phyloP scores from a whole-genome alignment of 139 green algal species.

The Chlorella vulgaris region DNA sequence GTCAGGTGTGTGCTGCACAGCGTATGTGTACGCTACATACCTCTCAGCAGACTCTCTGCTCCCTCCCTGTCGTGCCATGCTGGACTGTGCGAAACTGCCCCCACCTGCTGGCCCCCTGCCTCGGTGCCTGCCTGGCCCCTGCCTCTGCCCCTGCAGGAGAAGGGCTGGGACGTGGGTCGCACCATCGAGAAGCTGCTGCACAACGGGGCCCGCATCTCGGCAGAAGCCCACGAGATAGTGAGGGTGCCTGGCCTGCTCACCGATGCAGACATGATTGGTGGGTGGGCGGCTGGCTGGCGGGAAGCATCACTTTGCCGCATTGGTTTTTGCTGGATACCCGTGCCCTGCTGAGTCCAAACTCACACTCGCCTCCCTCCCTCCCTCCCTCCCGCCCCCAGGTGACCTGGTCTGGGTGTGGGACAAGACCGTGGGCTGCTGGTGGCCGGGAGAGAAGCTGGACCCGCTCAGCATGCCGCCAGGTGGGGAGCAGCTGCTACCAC shows the following conservation, averaged over 20 bases:
- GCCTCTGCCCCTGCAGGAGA: slow-evolving; percentile 59
- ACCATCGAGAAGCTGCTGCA: slow-evolving; percentile 50
- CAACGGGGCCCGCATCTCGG: slow-evolving; percentile 37
- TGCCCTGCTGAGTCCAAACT: no score
- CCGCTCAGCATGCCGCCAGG: slow-evolving; percentile 44
- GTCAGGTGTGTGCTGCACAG: no score
- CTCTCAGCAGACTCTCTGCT: no score
- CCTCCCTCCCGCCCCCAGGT: not conserved
- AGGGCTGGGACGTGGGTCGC: slow-evolving; percentile 75
- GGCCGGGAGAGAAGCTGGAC: slow-evolving; percentile 72
- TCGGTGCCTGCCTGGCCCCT: not conserved
- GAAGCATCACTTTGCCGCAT: no score
- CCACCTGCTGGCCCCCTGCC: not conserved
- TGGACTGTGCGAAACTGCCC: not conserved
- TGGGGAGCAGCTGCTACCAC: not conserved
- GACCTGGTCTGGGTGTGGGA: slow-evolving; percentile 59
- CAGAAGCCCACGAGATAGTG: slow-evolving; percentile 28
- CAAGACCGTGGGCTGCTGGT: slow-evolving; percentile 42
- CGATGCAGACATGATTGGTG: slow-evolving; percentile 56
- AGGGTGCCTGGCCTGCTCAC: slow-evolving; percentile 39
- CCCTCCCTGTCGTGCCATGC: not conserved
- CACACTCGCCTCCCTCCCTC: no score
- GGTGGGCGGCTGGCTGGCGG: not conserved
- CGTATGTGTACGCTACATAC: no score
- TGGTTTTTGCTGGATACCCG: not conserved